These are phyloP conservation scores for Colletotrichum sp. DNA, from an alignment of 2,329 filamentous ascomycete genomes.

Conservation along the genomic window DNA sequence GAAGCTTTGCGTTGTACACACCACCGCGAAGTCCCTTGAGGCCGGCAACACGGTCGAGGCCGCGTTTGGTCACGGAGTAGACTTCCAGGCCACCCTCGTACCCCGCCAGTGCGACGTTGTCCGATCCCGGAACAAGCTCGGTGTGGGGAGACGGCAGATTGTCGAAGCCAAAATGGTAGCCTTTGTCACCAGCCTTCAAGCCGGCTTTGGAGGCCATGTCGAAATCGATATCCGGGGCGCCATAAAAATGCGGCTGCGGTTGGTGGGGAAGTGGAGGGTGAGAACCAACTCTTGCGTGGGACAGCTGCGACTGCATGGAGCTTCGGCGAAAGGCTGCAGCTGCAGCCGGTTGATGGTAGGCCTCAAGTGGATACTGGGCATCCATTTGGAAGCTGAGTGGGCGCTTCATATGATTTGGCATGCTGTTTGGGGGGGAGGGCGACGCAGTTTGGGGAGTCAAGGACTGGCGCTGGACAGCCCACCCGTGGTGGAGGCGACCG, in stretches of 20 bases:
- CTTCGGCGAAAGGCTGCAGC: slow-evolving; percentile 44
- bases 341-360: slow-evolving; percentile 39
- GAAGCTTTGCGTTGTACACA: slow-evolving; percentile 81
- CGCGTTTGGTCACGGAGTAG: slow-evolving; percentile 73
- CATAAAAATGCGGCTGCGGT: slow-evolving; percentile 78
- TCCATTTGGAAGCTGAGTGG: slow-evolving; percentile 58
- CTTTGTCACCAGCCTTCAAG: slow-evolving; percentile 68
- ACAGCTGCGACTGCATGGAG: slow-evolving; percentile 57
- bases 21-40: slow-evolving; percentile 80
- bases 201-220: slow-evolving; percentile 62
- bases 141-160: slow-evolving; percentile 55
- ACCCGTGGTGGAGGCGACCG: slow-evolving; percentile 46
- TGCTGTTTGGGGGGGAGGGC: slow-evolving; percentile 35
- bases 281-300: slow-evolving; percentile 47
- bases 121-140: slow-evolving; percentile 38
- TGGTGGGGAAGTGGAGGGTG: slow-evolving; percentile 76
- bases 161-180: slow-evolving; percentile 85
- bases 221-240: slow-evolving; percentile 75
- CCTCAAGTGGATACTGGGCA: slow-evolving; percentile 45
- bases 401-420: slow-evolving; percentile 23
- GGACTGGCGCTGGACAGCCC: slow-evolving; percentile 50
- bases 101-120: slow-evolving; percentile 77
- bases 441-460: slow-evolving; percentile 50
- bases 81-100: slow-evolving; percentile 83
- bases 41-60: slow-evolving; percentile 71